Percentiles rank a stretch among this genome's conserved stretches.
Evolutionary conservation across 2,329 filamentous ascomycete genomes (phyloP).

Genomic region (Aspergillus fructus): DNA sequence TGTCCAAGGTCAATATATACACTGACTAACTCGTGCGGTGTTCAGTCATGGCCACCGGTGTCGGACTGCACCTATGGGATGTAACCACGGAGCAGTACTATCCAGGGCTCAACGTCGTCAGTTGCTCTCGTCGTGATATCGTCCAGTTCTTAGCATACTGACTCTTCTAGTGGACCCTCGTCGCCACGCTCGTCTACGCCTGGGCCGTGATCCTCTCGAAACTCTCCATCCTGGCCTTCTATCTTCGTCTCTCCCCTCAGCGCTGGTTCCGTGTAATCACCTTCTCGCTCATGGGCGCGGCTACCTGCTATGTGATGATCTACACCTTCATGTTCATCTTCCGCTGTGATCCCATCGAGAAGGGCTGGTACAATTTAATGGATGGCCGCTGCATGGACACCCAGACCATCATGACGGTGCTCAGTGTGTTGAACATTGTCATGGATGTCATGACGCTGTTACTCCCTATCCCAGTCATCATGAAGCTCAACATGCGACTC

Average conservation of each 20-base stretch:
- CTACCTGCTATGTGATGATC: neutral
- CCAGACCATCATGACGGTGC: neutral
- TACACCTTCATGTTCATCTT: slow-evolving; percentile 1
- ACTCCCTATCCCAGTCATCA: neutral
- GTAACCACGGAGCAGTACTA: neutral
- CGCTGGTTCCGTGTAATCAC: neutral
- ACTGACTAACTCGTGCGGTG: neutral
- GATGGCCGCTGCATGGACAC: neutral
- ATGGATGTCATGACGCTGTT: neutral
- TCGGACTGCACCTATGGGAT: neutral
- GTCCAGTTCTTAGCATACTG: neutral
- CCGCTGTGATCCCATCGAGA: neutral
- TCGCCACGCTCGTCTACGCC: neutral
- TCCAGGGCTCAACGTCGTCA: neutral
- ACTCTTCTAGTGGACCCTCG: neutral
- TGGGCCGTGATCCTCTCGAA: neutral
- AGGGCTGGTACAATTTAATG: neutral
- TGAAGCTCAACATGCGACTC: neutral
- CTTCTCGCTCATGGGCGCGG: neutral
- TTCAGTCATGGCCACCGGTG: neutral
- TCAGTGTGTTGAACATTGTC: neutral
- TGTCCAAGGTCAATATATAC: neutral
- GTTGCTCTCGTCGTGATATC: neutral
- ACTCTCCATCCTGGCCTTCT: neutral
- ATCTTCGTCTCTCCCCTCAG: neutral